phyloP scores from a whole-genome alignment of 2,329 filamentous ascomycete genomes.

The Arthrobotrys megalospora region DNA sequence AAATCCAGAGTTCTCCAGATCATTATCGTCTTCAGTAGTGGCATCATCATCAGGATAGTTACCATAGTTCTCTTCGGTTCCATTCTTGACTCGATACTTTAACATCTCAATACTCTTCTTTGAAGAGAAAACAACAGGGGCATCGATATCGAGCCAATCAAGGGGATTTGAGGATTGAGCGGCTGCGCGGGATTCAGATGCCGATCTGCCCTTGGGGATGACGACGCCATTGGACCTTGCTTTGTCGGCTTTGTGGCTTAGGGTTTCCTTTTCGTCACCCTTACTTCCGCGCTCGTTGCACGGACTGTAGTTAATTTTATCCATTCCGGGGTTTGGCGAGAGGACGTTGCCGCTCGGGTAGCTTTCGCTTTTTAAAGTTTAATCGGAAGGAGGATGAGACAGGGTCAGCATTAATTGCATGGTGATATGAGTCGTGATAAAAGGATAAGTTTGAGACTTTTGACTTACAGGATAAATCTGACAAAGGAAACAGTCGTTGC shows the following conservation, averaged over 20 bases:
- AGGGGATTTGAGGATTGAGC: no score
- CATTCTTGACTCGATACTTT: constrained; percentile 7
- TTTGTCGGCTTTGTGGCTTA: not conserved
- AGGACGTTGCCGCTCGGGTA: constrained; percentile 21
- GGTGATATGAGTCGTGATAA: constrained; percentile 8
- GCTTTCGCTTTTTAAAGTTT: not conserved
- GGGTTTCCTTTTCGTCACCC: not conserved
- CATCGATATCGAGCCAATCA: not conserved
- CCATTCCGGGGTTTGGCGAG: not conserved
- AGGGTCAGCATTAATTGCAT: not conserved
- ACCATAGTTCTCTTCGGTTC: not conserved
- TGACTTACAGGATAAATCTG: not conserved
- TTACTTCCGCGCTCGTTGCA: not conserved
- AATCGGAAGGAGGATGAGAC: not conserved
- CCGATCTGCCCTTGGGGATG: not conserved
- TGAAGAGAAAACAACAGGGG: not conserved
- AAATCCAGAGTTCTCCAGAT: constrained; percentile 5
- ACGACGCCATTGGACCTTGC: not conserved
- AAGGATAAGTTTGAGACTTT: not conserved
- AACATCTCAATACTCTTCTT: constrained; percentile 8
- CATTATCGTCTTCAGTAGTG: not conserved
- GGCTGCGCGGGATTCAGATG: not conserved
- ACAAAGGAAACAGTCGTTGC: not conserved
- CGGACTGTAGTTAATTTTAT: constrained; percentile 2
- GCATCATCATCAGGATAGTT: not conserved